Conservation (phyloP, 441 rosid genomes). For the Erodium texanum region DNA sequence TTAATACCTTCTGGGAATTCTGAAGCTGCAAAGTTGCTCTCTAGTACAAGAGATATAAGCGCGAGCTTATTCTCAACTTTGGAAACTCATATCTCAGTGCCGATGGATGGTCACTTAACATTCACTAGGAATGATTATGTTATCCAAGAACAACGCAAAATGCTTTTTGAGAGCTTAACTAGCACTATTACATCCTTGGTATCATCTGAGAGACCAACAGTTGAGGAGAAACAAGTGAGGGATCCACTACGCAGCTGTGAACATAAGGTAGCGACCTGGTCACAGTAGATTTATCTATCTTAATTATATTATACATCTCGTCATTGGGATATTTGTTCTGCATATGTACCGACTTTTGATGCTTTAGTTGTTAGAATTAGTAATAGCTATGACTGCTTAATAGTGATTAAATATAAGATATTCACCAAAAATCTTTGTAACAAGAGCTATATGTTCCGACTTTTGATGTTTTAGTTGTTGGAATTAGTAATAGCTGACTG, state of each 20-base stretch:
- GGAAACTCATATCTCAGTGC: constrained; percentile 38
- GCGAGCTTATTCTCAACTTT: constrained; percentile 46
- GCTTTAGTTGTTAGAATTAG: constrained; percentile 14
- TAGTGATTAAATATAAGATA: background rate
- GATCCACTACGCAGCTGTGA: constrained; percentile 28
- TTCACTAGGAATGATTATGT: constrained; percentile 22
- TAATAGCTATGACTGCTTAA: background rate
- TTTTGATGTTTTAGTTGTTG: constrained; percentile 22
- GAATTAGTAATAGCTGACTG: background rate
- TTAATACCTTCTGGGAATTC: constrained; percentile 35
- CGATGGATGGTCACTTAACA: constrained; percentile 25
- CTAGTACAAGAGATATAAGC: constrained; percentile 43
- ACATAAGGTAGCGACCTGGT: constrained; percentile 72
- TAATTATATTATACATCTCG: constrained; percentile 33
- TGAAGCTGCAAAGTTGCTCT: constrained; percentile 43
- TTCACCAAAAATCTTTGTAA: background rate
- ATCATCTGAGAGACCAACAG: constrained; percentile 26
- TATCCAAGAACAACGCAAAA: constrained; percentile 39
- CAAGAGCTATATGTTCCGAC: constrained; percentile 20
- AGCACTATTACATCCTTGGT: constrained; percentile 31
- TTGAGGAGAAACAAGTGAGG: constrained; percentile 28
- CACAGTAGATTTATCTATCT: constrained; percentile 37
- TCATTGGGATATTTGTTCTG: constrained; percentile 34
- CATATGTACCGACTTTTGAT: constrained; percentile 26
- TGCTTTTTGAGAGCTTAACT: constrained; percentile 38